phyloP scores from a whole-genome alignment of 148 eudicot species.

The Cornus kousa region DNA sequence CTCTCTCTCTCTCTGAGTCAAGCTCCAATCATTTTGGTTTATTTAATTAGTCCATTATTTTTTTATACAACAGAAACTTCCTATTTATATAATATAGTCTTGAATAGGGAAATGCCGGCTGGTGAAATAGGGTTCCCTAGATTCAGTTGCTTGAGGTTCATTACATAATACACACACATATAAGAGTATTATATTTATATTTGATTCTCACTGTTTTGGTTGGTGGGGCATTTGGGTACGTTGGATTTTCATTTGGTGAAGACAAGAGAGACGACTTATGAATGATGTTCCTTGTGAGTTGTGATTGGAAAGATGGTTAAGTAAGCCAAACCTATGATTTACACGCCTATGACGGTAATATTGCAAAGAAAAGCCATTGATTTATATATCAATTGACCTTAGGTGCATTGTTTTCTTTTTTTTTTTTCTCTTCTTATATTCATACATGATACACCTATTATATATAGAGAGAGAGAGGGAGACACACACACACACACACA shows the following conservation, averaged over 20 bases:
- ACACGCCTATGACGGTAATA: neutral
- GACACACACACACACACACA: no score
- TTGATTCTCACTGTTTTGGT: neutral
- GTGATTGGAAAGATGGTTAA: constrained; percentile 5
- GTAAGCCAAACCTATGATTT: neutral
- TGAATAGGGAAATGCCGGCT: constrained; percentile 32
- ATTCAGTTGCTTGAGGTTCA: constrained; percentile 26
- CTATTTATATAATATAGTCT: constrained; percentile 2
- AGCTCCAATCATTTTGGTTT: constrained; percentile 38
- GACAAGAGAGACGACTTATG: neutral
- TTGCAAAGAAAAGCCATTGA: neutral
- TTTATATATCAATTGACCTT: constrained; percentile 8
- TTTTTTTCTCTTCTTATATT: neutral
- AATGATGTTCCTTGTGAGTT: neutral
- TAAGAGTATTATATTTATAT: no score
- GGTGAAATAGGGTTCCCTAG: constrained; percentile 22
- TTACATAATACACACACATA: neutral
- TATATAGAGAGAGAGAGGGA: no score
- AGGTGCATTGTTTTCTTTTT: neutral
- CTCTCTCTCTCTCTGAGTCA: constrained; percentile 27
- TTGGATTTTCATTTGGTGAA: constrained; percentile 20
- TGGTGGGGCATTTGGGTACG: constrained; percentile 1
- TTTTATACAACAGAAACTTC: constrained; percentile 16
- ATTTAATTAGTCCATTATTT: constrained; percentile 23
- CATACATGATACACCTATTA: no score